phyloP scores from a whole-genome alignment of 2,329 filamentous ascomycete genomes.

The Hymenoscyphus linearis region DNA sequence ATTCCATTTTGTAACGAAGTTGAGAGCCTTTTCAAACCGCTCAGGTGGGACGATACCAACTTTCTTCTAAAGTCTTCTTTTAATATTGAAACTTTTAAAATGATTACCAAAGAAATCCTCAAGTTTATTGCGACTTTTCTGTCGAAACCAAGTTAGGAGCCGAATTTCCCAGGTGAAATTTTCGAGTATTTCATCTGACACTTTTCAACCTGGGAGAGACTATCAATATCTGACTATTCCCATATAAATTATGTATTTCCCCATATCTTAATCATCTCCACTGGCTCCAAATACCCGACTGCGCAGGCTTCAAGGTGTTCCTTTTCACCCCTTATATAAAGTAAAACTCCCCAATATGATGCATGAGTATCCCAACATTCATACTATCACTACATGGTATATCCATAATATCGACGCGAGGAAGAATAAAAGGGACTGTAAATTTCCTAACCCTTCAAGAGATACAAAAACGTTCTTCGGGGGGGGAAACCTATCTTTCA shows the following conservation, averaged over 20 bases:
- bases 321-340: not conserved
- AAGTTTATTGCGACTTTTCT: no score
- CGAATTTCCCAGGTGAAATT: no score
- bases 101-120: no score
- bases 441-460: not conserved
- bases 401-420: not conserved
- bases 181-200: no score
- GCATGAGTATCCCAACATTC: not conserved
- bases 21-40: not conserved
- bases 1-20: not conserved
- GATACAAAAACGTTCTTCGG: not conserved
- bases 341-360: not conserved
- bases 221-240: no score
- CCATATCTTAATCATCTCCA: not conserved
- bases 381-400: not conserved
- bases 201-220: no score
- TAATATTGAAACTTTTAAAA: not conserved
- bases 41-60: not conserved
- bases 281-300: not conserved
- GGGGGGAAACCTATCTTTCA: no score
- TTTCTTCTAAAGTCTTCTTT: not conserved
- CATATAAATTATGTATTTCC: no score
- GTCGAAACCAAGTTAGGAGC: no score
- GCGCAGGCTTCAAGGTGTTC: not conserved
- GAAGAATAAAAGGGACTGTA: not conserved